Conservation (phyloP, 495 filamentous ascomycete species). For the Friedmanniomyces endolithicus region DNA sequence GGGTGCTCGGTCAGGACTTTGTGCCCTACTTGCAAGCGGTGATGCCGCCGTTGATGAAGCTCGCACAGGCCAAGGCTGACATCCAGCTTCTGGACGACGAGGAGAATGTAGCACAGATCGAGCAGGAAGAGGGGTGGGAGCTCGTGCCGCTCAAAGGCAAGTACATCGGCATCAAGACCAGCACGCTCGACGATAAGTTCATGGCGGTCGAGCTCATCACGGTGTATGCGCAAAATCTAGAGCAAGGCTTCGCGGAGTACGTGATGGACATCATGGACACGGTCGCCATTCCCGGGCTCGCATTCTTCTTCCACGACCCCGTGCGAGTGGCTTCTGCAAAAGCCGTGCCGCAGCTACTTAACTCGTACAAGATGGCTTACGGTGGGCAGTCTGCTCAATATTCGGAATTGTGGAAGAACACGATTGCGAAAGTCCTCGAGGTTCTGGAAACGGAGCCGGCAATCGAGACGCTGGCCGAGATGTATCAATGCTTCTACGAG, state of each 20-base stretch:
- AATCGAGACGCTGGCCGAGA: constrained; percentile 91
- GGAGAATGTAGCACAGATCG: constrained; percentile 80
- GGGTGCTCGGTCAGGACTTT: constrained; percentile 81
- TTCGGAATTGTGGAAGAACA: constrained; percentile 65
- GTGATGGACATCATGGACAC: constrained; percentile 91
- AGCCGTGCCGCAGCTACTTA: constrained; percentile 85
- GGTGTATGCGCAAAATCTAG: constrained; percentile 89
- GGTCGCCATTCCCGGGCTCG: constrained; percentile 82
- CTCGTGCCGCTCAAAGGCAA: constrained; percentile 91
- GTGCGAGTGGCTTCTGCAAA: constrained; percentile 93
- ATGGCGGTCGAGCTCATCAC: constrained; percentile 96
- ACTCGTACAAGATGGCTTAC: constrained; percentile 82
- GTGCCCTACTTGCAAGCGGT: constrained; percentile 82
- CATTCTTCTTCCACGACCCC: constrained; percentile 99
- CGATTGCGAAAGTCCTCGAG: constrained; percentile 82
- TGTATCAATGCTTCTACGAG: constrained; percentile 99
- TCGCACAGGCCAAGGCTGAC: constrained; percentile 91
- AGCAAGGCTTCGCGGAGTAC: constrained; percentile 83
- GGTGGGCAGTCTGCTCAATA: constrained; percentile 64
- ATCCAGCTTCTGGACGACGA: constrained; percentile 95
- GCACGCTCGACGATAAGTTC: constrained; percentile 93
- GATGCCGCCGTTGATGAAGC: constrained; percentile 83
- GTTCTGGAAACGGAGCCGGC: constrained; percentile 90
- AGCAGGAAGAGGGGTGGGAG: constrained; percentile 97
- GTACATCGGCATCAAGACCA: constrained; percentile 96